These are phyloP conservation scores for Scytalidium lignicola DNA, from an alignment of 2,329 filamentous ascomycete genomes.

Conservation along the genomic window DNA sequence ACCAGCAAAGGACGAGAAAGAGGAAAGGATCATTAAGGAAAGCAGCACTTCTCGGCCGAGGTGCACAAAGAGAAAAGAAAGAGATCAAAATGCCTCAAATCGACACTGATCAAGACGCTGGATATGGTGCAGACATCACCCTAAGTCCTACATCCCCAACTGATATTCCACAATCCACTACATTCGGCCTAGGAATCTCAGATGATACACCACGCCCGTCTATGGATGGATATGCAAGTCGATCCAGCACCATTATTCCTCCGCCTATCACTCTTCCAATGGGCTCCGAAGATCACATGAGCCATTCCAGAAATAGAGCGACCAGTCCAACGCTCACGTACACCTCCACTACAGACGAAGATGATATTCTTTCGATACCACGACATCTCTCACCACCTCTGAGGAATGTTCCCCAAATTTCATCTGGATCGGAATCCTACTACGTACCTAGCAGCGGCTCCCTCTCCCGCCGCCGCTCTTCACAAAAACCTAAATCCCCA, in stretches of 20 bases:
- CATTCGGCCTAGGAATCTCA: constrained; percentile 42
- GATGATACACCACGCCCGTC: constrained; percentile 42
- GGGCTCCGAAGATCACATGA: constrained; percentile 19
- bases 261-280: constrained; percentile 26
- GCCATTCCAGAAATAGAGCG: constrained; percentile 29
- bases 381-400: constrained; percentile 38
- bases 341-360: constrained; percentile 77
- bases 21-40: constrained; percentile 84
- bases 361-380: constrained; percentile 66
- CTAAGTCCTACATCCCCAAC: constrained; percentile 20
- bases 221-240: constrained; percentile 40
- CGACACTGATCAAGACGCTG: constrained; percentile 23
- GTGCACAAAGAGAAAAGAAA: constrained; percentile 55
- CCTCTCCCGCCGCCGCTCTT: constrained; percentile 24
- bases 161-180: constrained; percentile 13
- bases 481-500: constrained; percentile 47
- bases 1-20: constrained; percentile 54
- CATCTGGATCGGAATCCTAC: constrained; percentile 60
- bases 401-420: constrained; percentile 35
- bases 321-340: constrained; percentile 54
- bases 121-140: constrained; percentile 13
- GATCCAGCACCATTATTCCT: constrained; percentile 18
- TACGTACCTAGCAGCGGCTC: constrained; percentile 41
- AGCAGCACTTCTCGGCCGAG: constrained; percentile 74
- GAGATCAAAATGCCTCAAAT: constrained; percentile 38